Evolutionary conservation across 176 grass and related monocot genomes (phyloP), one percentile per base, ranked within the genome.

Genomic region (Elymus sibiricus): DNA sequence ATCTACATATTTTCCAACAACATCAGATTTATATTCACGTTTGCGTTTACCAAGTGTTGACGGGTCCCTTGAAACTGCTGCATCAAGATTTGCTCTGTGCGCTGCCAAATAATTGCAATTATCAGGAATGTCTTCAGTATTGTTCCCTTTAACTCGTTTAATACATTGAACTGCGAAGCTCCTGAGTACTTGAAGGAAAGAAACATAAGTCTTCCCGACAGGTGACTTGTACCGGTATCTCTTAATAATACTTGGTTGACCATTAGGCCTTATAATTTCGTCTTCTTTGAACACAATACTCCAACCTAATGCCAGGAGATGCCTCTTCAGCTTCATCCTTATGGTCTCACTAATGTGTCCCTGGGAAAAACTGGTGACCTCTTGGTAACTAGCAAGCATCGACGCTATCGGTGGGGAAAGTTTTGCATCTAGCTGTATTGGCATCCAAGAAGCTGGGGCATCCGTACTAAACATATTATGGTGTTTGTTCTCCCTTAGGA

Each of bases 301-400:
- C 94, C 94, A 97, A 72, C 94, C 92, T 77, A 94, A 77, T 81
- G 88, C 77, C 83, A 90, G 75, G 6, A 97, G 79, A 90, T 97
- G 94, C 49, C 73, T 94, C 87, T 90, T 94, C 71, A 97, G 21
- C 34, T 90, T 90, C 65, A 55, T 37, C 70, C 43, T 63, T 7
- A 80, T 27, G 74, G 47, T 35, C 2, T 31, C 69, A 26, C 27
- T 28, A 70, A 86, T 74, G 14, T 13, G 14, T 32, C 76, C 73
- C 9, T 13, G 43, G 37, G 71, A 7, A 47, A 64, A 5, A 67
- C 35, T 65, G 34, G 34, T 85, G 2, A 6, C 75, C 32, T 85
- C 78, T 85, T 67, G 85, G 38, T 74, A 84, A 78, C 21, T 67
- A 76, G 83, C 74, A 86, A 90, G 84, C 65, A 90, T 19, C 42